Base-by-base conservation (phyloP, 768 basidiomycete genomes). In the Lyophyllum shimeji region DNA sequence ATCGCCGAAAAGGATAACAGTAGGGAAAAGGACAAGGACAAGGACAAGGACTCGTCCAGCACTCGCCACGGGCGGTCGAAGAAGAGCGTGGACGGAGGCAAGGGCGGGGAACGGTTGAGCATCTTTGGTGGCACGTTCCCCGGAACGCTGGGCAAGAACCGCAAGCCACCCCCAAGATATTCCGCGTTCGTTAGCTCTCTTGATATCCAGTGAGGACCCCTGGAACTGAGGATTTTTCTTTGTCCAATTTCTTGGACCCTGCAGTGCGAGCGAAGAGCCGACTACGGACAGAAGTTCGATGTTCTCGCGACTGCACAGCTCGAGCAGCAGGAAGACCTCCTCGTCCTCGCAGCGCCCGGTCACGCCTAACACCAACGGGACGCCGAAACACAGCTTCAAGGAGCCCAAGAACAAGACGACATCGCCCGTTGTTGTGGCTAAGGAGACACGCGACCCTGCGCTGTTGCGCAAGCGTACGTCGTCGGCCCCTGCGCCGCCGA, bases 111-210 rank as follows among this genome's bases (percentile, higher is more conserved):
- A 40, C 75, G 90, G n/a, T 69, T 90, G 57, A 94, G 93, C 64
- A 85, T 96, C 63, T 96, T 97, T 65, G 90, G 90, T 13, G 80
- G 77, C 18, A 70, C 83, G 2, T 84, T 92, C 58, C 71, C 74
- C 11, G 80, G 83, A 0, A 74, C 85, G 5, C 65, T 90, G 52
- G 82, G 85, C 25, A 88, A 87, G 68, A 73, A 76, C 39, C 74
- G 94, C 60, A 95, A 97, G 67, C 94, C 94, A 0, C 80, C 93
- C 0, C 93, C 92, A 17, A 82, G 82, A 69, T 85, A 85, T 60
- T 82, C 85, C 21, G 63, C 74, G 87, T 87, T 65, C 63, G 86
- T 77, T 18, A 9, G 29, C 46, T 60, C 62, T 55, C 31, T 50
- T n/a, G n/a, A 44, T 49, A 60, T 51, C 40, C 11, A 31, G 21